Evolutionary conservation across 1,284 basidiomycete genomes (phyloP), one percentile per base, ranked within the genome.

Genomic region (Gymnopus androsaceus): DNA sequence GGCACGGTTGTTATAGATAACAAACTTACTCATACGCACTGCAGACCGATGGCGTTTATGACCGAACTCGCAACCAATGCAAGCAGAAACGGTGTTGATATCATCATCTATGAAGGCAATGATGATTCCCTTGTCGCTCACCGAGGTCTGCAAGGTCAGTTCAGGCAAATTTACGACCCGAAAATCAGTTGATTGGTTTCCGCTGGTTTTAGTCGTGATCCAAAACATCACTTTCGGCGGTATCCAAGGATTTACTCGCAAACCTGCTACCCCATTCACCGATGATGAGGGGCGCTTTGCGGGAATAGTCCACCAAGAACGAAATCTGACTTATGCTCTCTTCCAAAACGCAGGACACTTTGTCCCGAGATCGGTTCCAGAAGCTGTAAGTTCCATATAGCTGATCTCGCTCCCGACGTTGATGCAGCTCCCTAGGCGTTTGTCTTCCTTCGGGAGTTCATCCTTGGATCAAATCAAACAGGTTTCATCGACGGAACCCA

Each of bases 151-250:
- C 81, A 89, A 77, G 54, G 45, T 55, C 5, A 41, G 63, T 65
- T 33, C 50, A 14, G 11, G 27, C 48, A 7, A 36, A 49, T 30
- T 44, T n/a, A n/a, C n/a, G n/a, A n/a, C n/a, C 5, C 36, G 15
- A 38, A 38, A 4, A n/a, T 38, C 14, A 38, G 6, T 15, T 11
- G 47, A 14, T 49, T n/a, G n/a, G n/a, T n/a, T n/a, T n/a, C n/a
- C n/a, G n/a, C n/a, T n/a, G n/a, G n/a, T n/a, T n/a, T n/a, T n/a
- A 42, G 41, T 42, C 21, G 41, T 42, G 6, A 4, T 42, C 17
- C 53, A 88, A 83, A 90, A 90, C 62, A 88, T 84, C 9, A 88
- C 88, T 1, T 90, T 89, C 61, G 86, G 87, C 28, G 86, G 84
- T 11, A 83, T 84, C 38, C 85, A 83, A 67, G 88, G 88, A 2